Evolutionary conservation across 2,329 filamentous ascomycete species (phyloP).

Genomic region (Microsporum audouinii): DNA sequence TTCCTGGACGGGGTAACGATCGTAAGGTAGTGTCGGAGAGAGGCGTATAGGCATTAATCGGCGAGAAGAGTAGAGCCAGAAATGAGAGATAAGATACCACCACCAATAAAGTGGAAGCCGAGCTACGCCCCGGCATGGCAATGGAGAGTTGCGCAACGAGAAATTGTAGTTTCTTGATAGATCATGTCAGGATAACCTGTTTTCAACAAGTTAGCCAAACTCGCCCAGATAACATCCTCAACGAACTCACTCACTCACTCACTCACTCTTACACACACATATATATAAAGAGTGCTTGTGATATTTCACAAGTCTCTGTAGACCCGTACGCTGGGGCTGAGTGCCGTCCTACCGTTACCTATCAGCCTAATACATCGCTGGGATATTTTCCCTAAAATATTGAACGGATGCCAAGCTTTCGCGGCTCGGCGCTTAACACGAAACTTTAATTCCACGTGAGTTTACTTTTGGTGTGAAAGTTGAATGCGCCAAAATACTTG

Average conservation of each 20-base stretch:
- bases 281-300: background rate
- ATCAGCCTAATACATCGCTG: background rate
- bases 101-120: background rate
- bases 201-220: background rate
- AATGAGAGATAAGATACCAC: slow-evolving; percentile 6
- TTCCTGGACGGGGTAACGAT: slow-evolving; percentile 57
- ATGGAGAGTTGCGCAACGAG: background rate
- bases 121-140: background rate
- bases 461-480: background rate
- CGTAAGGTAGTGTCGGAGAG: slow-evolving; percentile 66
- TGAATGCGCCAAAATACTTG: background rate
- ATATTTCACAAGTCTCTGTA: background rate
- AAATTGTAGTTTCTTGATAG: background rate
- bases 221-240: background rate
- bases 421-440: background rate
- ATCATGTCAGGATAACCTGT: background rate
- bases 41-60: slow-evolving; percentile 40
- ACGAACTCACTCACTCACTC: background rate
- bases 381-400: background rate
- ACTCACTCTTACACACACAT: background rate
- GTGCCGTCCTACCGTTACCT: background rate
- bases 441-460: background rate
- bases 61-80: slow-evolving; percentile 19
- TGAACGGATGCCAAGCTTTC: background rate
- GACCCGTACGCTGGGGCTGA: background rate